A percentile compares a stretch with the other conserved stretches of the same genome.
Conservation (phyloP, 1,284 basidiomycete genomes). For the Inonotus hispidus region DNA sequence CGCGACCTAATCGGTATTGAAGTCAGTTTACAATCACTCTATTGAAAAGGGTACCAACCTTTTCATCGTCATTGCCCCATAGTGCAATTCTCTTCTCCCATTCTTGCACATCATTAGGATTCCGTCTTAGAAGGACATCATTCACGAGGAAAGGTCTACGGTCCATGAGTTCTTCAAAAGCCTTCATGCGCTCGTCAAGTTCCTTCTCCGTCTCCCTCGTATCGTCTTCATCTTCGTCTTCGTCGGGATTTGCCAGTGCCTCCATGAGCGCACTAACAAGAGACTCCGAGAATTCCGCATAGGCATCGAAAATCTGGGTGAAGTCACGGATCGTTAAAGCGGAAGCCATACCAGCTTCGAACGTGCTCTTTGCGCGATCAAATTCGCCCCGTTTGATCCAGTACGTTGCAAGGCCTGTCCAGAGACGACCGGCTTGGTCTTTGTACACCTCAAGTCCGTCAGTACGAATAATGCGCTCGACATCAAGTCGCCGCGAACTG, state of each 20-base stretch:
- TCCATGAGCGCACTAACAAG: slow-evolving; percentile 93
- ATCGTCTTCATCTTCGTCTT: slow-evolving; percentile 68
- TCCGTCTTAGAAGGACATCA: slow-evolving; percentile 89
- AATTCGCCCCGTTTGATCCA: slow-evolving; percentile 98
- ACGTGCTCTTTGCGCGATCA: slow-evolving; percentile 80
- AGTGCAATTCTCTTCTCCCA: slow-evolving; percentile 99
- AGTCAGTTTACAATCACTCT: not conserved
- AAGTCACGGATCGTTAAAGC: slow-evolving; percentile 97
- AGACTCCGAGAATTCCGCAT: slow-evolving; percentile 91
- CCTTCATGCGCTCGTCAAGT: slow-evolving; percentile 85
- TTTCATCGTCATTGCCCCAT: slow-evolving; percentile 90
- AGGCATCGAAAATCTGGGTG: slow-evolving; percentile 97
- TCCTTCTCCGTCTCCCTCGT: slow-evolving; percentile 80
- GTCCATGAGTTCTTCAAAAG: slow-evolving; percentile 94
- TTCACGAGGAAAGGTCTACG: slow-evolving; percentile 95
- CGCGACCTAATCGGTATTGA: slow-evolving; percentile 54
- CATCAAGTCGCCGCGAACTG: slow-evolving; percentile 74
- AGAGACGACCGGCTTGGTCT: slow-evolving; percentile 94
- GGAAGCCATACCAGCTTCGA: slow-evolving; percentile 80
- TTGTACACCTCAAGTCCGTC: slow-evolving; percentile 89
- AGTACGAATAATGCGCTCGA: slow-evolving; percentile 78
- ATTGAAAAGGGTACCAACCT: slow-evolving; percentile 39
- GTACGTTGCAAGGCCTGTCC: slow-evolving; percentile 96
- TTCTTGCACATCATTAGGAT: slow-evolving; percentile 97
- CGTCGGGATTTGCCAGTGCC: slow-evolving; percentile 60